Base-by-base conservation (phyloP, 768 basidiomycete species). In the Suillus luteus region DNA sequence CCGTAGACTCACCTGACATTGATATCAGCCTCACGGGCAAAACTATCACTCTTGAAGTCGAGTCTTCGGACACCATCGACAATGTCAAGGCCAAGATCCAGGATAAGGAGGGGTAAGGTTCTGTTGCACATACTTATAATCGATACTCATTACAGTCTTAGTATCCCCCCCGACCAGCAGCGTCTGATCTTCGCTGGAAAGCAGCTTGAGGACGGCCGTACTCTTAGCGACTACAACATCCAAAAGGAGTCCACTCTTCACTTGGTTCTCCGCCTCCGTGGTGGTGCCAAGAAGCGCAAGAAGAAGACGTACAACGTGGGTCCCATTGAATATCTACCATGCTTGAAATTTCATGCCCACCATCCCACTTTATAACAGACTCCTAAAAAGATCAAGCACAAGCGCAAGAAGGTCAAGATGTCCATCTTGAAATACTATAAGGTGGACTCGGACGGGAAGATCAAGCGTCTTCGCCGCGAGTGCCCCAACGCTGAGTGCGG, bases 401-500 rank as follows among this genome's bases (percentile, higher is more conserved):
- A 97, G 88, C 90, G 92, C 80, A 98, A 99, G 87, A 97, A 98
- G 86, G 94, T 96, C 85, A 99, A 98, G 91, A 98, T 99, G 95
- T 83, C 95, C 74, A 97, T 99, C 82, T 85, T 99, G 79, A 99
- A 99, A 83, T 99, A 97, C 87, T 99, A 98, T 86, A 96, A 97
- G 83, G 96, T 99, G 71, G 96, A 98, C 82, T 96, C 95, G 54
- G 96, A 99, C 72, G 97, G 96, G 78, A 98, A 97, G 83, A 96
- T 99, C 86, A 97, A 97, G 86, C 95, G 97, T 77, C 89, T 99
- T 66, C 89, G 96, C 75, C 93, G 97, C 70, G 96, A 99, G 79
- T 99, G 97, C 83, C 92, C 87, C 64, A 84, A 83, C 62, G 87
- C 89, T 68, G 89, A 90, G 78, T 92, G 90, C 66, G 91, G 91